phyloP scores from a whole-genome alignment of 106 monocot genomes.

The Allium fistulosum region DNA sequence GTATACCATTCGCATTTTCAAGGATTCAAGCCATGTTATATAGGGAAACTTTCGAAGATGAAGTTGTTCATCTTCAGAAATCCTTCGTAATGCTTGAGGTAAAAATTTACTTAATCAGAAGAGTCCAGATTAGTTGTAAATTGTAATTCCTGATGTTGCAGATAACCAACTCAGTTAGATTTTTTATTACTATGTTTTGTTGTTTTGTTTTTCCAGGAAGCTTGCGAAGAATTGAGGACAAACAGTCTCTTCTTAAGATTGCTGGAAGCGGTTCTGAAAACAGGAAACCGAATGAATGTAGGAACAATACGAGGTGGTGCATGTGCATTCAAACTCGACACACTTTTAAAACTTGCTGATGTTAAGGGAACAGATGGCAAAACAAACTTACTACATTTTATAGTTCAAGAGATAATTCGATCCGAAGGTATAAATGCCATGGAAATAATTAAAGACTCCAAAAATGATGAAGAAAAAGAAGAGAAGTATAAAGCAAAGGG shows the following conservation, averaged over 20 bases:
- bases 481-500: slow-evolving; percentile 24
- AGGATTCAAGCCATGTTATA: slow-evolving; percentile 73
- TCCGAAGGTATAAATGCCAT: slow-evolving; percentile 24
- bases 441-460: slow-evolving; percentile 5
- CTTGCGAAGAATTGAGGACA: slow-evolving; percentile 85
- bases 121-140: background rate
- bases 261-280: slow-evolving; percentile 86
- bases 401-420: slow-evolving; percentile 77
- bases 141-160: background rate
- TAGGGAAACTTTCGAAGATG: slow-evolving; percentile 78
- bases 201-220: slow-evolving; percentile 43
- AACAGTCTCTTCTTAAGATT: slow-evolving; percentile 73
- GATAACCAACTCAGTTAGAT: background rate
- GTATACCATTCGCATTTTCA: slow-evolving; percentile 59
- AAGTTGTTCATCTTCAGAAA: slow-evolving; percentile 52
- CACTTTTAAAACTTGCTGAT: slow-evolving; percentile 80
- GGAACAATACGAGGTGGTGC: slow-evolving; percentile 90
- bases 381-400: slow-evolving; percentile 90
- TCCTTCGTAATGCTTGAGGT: slow-evolving; percentile 74
- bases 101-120: slow-evolving; percentile 7
- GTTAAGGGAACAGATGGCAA: slow-evolving; percentile 92
- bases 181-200: background rate
- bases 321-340: slow-evolving; percentile 89
- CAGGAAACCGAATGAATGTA: slow-evolving; percentile 90
- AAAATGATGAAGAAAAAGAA: slow-evolving; percentile 27